Evolutionary conservation across 2,329 filamentous ascomycete genomes (phyloP), one percentile per base, ranked within the genome.

Genomic region (Colletotrichum simmondsii): DNA sequence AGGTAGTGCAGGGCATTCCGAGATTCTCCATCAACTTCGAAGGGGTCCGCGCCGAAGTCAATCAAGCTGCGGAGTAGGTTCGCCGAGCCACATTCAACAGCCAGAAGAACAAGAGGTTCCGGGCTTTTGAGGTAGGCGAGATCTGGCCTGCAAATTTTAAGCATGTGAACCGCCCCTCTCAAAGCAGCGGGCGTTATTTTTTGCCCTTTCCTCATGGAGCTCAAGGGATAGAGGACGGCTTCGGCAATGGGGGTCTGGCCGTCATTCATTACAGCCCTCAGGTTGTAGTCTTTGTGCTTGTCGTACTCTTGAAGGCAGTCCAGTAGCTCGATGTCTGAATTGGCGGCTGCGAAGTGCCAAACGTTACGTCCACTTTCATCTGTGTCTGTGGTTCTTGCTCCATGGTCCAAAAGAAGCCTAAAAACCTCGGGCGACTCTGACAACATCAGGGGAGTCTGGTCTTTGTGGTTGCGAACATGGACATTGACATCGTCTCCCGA

Each of bases 271-370:
- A 65, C 37, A 1, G 68, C 75, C 8, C 58, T 71, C 19, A 84
- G 67, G 65, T 83, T 83, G 10, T 75, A 56, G 2, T 74, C 53
- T 32, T 75, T 79, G 24, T 62, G 53, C 4, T 80, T 75, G 61
- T 84, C 83, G 10, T 80, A 68, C 2, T 74, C 59, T 49, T 76
- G 72, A 1, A 85, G 78, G 75, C 78, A 82, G 14, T 76, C 68
- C 24, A 84, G 74, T 5, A 82, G 66, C 0, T 30, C 35, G 2
- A 69, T 52, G 46, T 83, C 82, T 24, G 79, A 78, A 2, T 80
- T 81, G 8, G 79, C 79, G 1, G 82, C 82, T 2, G 78, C 79
- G 12, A 80, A 77, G 67, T 85, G 83, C 83, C 83, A 85, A 12
- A 84, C 79, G 32, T 78, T 85, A 32, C 79, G 78, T 0, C 80